Base-by-base conservation (phyloP, 768 basidiomycete genomes). In the Boletus tylopilopsis region DNA sequence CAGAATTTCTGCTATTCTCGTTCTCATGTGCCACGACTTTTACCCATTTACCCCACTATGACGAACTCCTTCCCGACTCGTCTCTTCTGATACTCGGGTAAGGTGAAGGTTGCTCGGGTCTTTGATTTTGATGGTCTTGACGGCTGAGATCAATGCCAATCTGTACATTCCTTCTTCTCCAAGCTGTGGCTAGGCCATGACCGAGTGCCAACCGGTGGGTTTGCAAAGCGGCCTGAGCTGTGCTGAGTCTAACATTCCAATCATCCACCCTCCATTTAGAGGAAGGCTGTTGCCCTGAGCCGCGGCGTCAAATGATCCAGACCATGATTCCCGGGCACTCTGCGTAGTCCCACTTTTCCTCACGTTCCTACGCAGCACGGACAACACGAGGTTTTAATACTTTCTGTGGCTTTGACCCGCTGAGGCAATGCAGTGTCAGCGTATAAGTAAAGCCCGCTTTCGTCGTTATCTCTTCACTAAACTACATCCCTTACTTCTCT, bases 361-460 rank as follows among this genome's bases (percentile, higher is more conserved):
- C 55, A 47, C 57, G 45, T 53, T 50, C 64, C 49, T 58, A 55
- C 64, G 62, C 64, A 66, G 64, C 64, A 66, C 42, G 64, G 57
- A 49, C 37, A 59, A 67, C 65, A 67, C 65, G 65, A 68, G 65
- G 64, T 54, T 65, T 65, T 65, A 65, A 65, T 65, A 51, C 42
- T 18, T 47, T 33, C 23, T 54, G 51, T 61, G 60, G 54, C 54
- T 59, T 54, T 56, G 48, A 35, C 56, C 41, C 48, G 62, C 49
- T 45, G 49, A 64, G 64, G 64, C 63, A 64, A 67, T 67, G 60
- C 58, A 43, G 42, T 45, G 46, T 45, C 50, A 61, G 60, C 55
- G 36, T 67, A 67, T 68, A 66, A 67, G 55, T 49, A 65, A 49
- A 46, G 60, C 53, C 50, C 49, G 11, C 46, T 21, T 43, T 48